phyloP scores from a whole-genome alignment of 805 yeast genomes.

The Ogataea corticis region DNA sequence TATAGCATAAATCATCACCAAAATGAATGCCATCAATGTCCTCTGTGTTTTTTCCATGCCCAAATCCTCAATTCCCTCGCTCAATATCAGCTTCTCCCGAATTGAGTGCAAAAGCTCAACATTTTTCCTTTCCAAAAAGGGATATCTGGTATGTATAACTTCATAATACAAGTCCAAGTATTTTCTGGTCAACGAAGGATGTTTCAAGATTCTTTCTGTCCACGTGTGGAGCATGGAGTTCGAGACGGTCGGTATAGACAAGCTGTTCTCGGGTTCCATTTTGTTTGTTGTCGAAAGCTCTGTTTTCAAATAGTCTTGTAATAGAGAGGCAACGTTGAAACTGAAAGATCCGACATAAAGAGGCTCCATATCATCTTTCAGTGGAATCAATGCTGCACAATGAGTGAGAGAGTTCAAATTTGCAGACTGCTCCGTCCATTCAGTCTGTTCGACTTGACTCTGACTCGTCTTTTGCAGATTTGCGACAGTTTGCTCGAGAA shows the following conservation, averaged over 20 bases:
- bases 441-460: not conserved
- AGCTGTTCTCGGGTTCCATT: not conserved
- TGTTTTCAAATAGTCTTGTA: slow-evolving; percentile 9
- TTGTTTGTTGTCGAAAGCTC: slow-evolving; percentile 2
- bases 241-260: not conserved
- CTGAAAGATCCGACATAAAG: slow-evolving; percentile 16
- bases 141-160: slow-evolving; percentile 13
- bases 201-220: slow-evolving; percentile 4
- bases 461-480: not conserved
- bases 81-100: slow-evolving; percentile 6
- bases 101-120: slow-evolving; percentile 8
- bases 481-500: slow-evolving; percentile 6
- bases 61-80: not conserved
- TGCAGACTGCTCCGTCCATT: too few species aligned
- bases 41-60: slow-evolving; percentile 1
- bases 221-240: not conserved
- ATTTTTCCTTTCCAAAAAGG: slow-evolving; percentile 9
- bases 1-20: slow-evolving; percentile 16
- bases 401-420: slow-evolving; percentile 7
- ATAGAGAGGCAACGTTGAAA: slow-evolving; percentile 16
- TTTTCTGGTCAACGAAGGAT: not conserved
- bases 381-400: slow-evolving; percentile 18
- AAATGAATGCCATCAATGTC: slow-evolving; percentile 10
- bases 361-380: slow-evolving; percentile 21
- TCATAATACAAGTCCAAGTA: slow-evolving; percentile 9